Evolutionary conservation across 257 asterid genomes (phyloP).

Genomic region (Euphrasia confusa): DNA sequence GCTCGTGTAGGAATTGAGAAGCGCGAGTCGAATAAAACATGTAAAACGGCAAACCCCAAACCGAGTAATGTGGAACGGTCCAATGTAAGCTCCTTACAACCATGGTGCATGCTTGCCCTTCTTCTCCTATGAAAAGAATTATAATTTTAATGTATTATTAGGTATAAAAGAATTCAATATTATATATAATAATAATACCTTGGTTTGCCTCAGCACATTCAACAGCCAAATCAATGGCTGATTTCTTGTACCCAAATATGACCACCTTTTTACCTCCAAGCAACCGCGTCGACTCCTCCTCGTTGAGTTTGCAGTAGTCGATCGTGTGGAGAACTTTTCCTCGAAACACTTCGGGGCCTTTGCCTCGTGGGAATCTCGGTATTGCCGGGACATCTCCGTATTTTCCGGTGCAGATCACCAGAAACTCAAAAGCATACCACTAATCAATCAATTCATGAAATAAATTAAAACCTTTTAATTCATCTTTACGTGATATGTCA

Average conservation of each 20-base stretch:
- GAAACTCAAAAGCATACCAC: constrained; percentile 70
- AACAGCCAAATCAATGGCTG: constrained; percentile 82
- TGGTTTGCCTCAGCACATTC: constrained; percentile 88
- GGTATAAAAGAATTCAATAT: background rate
- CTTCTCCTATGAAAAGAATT: constrained; percentile 32
- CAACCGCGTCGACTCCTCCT: constrained; percentile 42
- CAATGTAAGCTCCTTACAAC: constrained; percentile 78
- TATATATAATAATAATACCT: constrained; percentile 37
- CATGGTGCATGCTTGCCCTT: constrained; percentile 78
- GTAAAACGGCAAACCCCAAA: constrained; percentile 91
- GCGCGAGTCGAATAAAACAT: constrained; percentile 84
- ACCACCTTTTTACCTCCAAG: constrained; percentile 63
- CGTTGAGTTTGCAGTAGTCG: constrained; percentile 73
- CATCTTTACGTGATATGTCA: constrained; percentile 11
- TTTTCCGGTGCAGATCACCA: constrained; percentile 87
- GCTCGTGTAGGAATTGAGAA: constrained; percentile 71
- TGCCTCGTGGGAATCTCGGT: constrained; percentile 53
- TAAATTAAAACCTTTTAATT: background rate
- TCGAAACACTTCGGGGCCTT: constrained; percentile 63
- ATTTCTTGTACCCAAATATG: constrained; percentile 80
- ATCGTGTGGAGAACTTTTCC: constrained; percentile 73
- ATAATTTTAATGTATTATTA: too few species aligned
- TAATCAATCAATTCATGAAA: constrained; percentile 23
- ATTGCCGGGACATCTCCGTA: constrained; percentile 78
- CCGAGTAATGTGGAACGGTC: constrained; percentile 89